These are phyloP conservation scores for Talaromyces stipitatus DNA, from an alignment of 495 filamentous ascomycete species.

Conservation along the genomic window DNA sequence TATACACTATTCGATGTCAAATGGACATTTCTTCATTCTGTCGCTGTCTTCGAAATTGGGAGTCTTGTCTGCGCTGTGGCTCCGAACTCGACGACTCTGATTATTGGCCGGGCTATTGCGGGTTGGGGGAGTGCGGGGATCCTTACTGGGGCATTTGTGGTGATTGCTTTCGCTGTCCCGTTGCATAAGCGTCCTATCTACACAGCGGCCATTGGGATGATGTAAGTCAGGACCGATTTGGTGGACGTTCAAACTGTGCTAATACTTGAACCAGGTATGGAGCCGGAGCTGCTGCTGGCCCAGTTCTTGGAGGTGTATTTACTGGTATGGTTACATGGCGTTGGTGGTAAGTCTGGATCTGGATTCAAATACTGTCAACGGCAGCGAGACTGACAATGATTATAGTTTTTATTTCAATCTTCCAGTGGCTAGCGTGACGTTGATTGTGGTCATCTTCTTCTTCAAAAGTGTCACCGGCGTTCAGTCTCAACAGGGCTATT, in stretches of 20 bases:
- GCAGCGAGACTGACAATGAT: constrained; percentile 15
- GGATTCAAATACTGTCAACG: constrained; percentile 12
- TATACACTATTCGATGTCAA: constrained; percentile 24
- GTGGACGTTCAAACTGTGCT: neutral
- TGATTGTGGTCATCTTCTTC: constrained; percentile 26
- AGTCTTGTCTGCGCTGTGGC: constrained; percentile 59
- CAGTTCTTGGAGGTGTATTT: constrained; percentile 43
- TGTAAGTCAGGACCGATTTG: neutral
- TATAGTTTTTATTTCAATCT: constrained; percentile 16
- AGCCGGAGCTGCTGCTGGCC: constrained; percentile 25
- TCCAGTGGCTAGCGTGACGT: constrained; percentile 29
- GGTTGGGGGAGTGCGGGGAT: constrained; percentile 50
- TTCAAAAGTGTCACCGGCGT: neutral
- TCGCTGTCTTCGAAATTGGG: constrained; percentile 59
- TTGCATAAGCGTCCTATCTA: constrained; percentile 4
- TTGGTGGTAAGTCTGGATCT: constrained; percentile 26
- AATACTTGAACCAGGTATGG: constrained; percentile 1
- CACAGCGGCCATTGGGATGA: constrained; percentile 5
- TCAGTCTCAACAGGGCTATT: neutral
- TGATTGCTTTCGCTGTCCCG: constrained; percentile 2
- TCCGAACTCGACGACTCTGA: constrained; percentile 53
- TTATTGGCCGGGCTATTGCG: constrained; percentile 64
- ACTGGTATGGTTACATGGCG: constrained; percentile 37
- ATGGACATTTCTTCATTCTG: constrained; percentile 6
- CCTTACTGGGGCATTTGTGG: constrained; percentile 11